Conservation (phyloP, 805 yeast species). For the Metschnikowia arizonensis region DNA sequence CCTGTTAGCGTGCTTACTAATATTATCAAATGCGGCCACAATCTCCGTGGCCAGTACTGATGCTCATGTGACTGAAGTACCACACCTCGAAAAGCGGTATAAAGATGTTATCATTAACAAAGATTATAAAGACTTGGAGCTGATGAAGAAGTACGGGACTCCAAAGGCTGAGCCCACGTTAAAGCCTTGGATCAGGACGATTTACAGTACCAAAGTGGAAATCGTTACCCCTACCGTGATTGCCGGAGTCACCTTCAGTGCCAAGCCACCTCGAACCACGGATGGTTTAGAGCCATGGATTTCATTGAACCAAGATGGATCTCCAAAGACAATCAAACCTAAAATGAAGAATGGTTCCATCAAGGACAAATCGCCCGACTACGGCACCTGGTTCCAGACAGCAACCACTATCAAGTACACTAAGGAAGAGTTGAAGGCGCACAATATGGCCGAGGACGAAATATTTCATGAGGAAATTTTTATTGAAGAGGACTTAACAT, state of each 20-base stretch:
- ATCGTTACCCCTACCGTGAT: slow-evolving; percentile 61
- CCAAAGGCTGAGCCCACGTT: slow-evolving; percentile 28
- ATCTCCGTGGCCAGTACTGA: slow-evolving; percentile 14
- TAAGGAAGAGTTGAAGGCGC: slow-evolving; percentile 66
- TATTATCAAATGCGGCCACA: slow-evolving; percentile 2
- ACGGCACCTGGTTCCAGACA: slow-evolving; percentile 73
- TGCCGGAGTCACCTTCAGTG: slow-evolving; percentile 59
- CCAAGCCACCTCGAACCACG: slow-evolving; percentile 68
- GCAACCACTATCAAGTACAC: slow-evolving; percentile 53
- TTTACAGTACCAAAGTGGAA: slow-evolving; percentile 52
- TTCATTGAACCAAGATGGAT: slow-evolving; percentile 68
- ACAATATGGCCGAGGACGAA: slow-evolving; percentile 64
- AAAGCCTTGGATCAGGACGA: slow-evolving; percentile 71
- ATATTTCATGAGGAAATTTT: slow-evolving; percentile 50
- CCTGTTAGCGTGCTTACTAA: not conserved
- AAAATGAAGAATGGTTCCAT: slow-evolving; percentile 68
- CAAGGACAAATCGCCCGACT: slow-evolving; percentile 63
- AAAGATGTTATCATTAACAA: slow-evolving; percentile 30
- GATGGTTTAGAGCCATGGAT: slow-evolving; percentile 79
- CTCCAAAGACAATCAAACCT: slow-evolving; percentile 76
- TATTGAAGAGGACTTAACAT: slow-evolving; percentile 68
- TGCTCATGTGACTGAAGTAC: slow-evolving; percentile 13
- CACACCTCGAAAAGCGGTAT: slow-evolving; percentile 25
- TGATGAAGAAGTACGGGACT: slow-evolving; percentile 18
- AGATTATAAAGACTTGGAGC: slow-evolving; percentile 26